These are phyloP conservation scores for Aspergillus glaucus DNA, from an alignment of 2,329 filamentous ascomycete genomes.

Conservation along the genomic window DNA sequence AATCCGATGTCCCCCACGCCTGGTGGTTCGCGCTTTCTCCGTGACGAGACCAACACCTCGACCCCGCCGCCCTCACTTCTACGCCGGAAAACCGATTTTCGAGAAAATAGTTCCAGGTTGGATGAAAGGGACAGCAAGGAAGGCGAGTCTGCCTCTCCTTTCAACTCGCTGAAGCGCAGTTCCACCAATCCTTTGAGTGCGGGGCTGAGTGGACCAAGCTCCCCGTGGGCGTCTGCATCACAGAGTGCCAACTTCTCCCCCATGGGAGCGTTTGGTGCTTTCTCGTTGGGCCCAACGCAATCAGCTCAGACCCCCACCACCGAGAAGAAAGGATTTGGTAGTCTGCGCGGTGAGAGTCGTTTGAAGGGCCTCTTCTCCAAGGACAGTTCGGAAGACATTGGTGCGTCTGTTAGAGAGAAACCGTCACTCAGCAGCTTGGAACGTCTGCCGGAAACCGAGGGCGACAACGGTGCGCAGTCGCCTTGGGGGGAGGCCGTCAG, in stretches of 20 bases:
- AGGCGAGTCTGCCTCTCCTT: conserved; percentile 38
- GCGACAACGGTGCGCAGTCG: conserved; percentile 41
- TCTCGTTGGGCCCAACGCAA: conserved; percentile 57
- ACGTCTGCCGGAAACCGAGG: conserved; percentile 48
- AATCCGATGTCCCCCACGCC: conserved; percentile 45
- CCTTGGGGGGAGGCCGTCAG: conserved; percentile 47
- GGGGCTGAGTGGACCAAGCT: conserved; percentile 43
- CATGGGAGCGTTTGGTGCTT: conserved; percentile 85
- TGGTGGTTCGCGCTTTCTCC: conserved; percentile 40
- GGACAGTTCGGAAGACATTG: conserved; percentile 62
- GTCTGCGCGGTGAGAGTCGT: conserved; percentile 68
- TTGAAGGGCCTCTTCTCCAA: conserved; percentile 81
- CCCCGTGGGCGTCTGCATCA: conserved; percentile 55
- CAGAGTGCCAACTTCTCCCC: conserved; percentile 60
- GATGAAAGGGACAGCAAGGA: conserved; percentile 48
- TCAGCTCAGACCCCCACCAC: conserved; percentile 46
- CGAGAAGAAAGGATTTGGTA: conserved; percentile 69
- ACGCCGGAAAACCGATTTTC: conserved; percentile 57
- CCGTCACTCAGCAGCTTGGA: conserved; percentile 47
- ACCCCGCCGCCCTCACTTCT: conserved; percentile 56
- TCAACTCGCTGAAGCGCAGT: conserved; percentile 52
- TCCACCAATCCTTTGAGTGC: conserved; percentile 49
- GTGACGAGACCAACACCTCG: conserved; percentile 48
- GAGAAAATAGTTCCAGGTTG: conserved; percentile 41
- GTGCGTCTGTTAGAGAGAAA: conserved; percentile 49